A percentile compares a stretch with the other conserved stretches of the same genome.
Evolutionary conservation across 345 rosid species (phyloP).

Genomic region (Salix suchowensis): DNA sequence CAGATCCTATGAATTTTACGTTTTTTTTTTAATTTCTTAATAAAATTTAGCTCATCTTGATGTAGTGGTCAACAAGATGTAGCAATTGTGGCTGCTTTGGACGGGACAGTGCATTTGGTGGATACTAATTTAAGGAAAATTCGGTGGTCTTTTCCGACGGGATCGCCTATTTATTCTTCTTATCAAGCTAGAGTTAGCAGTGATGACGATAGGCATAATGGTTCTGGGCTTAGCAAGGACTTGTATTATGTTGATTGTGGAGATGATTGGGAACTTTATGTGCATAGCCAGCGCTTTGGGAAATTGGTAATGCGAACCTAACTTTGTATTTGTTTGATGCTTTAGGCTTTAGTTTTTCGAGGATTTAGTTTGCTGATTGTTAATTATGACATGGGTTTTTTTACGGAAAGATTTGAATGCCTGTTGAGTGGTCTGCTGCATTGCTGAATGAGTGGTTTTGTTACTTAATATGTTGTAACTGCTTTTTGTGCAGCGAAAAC

Average conservation of each 20-base stretch:
- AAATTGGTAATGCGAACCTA: constrained; percentile 28
- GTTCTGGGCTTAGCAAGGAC: constrained; percentile 32
- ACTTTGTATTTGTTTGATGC: not conserved
- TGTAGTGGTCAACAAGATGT: constrained; percentile 30
- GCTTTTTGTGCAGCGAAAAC: constrained; percentile 13
- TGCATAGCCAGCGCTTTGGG: constrained; percentile 36
- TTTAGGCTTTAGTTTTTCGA: not conserved
- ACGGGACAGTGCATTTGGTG: constrained; percentile 49
- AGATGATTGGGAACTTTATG: constrained; percentile 54
- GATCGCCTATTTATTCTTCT: constrained; percentile 54
- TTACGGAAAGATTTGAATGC: not conserved
- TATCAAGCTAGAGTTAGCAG: constrained; percentile 39
- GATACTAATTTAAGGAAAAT: constrained; percentile 33
- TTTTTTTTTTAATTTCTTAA: not conserved
- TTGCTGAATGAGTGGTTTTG: not conserved
- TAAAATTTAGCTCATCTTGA: not conserved
- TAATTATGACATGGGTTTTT: not conserved
- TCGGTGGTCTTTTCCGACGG: constrained; percentile 51
- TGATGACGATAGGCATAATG: constrained; percentile 27
- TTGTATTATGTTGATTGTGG: constrained; percentile 54
- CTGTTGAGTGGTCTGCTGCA: not conserved
- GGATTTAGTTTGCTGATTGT: not conserved
- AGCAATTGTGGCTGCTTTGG: constrained; percentile 43
- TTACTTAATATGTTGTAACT: not conserved
- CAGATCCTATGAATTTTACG: not conserved